Base-by-base conservation (phyloP, 495 filamentous ascomycete species). In the Xylaria palmicola region DNA sequence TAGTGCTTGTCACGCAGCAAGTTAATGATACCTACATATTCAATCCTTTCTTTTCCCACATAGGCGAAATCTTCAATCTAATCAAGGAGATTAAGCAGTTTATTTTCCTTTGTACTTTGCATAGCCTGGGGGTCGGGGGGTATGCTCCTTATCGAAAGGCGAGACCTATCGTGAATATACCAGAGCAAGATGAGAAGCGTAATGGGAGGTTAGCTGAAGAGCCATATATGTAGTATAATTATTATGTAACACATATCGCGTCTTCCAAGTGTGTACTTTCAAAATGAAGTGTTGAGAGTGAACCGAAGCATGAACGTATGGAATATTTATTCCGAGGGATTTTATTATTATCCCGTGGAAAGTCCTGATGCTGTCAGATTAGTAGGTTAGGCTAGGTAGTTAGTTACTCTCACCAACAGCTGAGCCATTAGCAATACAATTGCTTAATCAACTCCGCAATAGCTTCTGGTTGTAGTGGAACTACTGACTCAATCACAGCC, bases 1-100 rank as follows among this genome's bases (percentile, higher is more conserved):
- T 59, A 36, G 24, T 66, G 45, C 32, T 59, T 52, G 43, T 48
- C 56, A 40, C 54, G 13, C 27, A 52, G 45, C 32, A 65, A 60
- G 50, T 37, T 71, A 65, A 69, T 67, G 68, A 65, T 65, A 60
- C 56, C 17, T 47, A 47, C 50, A 54, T 54, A 54, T 41, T 36
- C 50, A 41, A 37, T 60, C 58, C 30, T 27, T 48, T 32, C n/a
- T 36, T 37, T 27, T 12, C 44, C 36, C 37, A 37, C 19, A 36
- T 8, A 4, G 7, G 48, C 34, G 27, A 61, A 32, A 53, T 48
- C 50, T 61, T 19, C 9, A 44, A 41, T 47, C 30, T 30, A 41
- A 48, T 48, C 40, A 15, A 34, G 37, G 41, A 47, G 50, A 39
- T 61, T 12, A 7, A 19, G 48, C n/a, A 43, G 4, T 55, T 44